Evolutionary conservation across 345 rosid genomes (phyloP).

Genomic region (Punica granatum): DNA sequence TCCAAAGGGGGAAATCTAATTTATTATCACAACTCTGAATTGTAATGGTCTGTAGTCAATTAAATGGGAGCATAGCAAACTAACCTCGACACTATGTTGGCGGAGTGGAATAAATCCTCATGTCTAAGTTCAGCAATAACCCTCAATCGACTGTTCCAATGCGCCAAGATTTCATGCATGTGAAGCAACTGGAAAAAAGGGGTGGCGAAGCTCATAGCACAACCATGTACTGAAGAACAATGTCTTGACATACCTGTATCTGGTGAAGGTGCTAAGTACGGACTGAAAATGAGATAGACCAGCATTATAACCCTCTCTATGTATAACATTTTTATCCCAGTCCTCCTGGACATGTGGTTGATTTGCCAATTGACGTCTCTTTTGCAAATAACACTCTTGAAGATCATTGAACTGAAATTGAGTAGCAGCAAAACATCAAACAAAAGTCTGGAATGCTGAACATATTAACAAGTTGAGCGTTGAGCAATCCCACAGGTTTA

Average conservation of each 20-base stretch:
- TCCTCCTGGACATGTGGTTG: slow-evolving; percentile 52
- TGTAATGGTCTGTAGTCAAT: background rate
- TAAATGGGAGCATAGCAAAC: slow-evolving; percentile 13
- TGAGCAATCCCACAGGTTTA: background rate
- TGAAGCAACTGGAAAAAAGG: background rate
- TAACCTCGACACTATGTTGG: slow-evolving; percentile 96
- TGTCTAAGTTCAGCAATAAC: slow-evolving; percentile 94
- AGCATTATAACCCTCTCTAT: slow-evolving; percentile 68
- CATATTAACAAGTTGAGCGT: background rate
- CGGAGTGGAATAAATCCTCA: slow-evolving; percentile 94
- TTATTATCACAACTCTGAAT: background rate
- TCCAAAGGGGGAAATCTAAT: background rate
- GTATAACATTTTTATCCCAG: slow-evolving; percentile 51
- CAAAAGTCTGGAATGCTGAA: background rate
- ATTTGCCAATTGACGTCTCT: slow-evolving; percentile 68
- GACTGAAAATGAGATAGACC: slow-evolving; percentile 94
- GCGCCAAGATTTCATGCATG: background rate
- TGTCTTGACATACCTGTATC: slow-evolving; percentile 57
- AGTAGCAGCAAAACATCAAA: slow-evolving; percentile 1
- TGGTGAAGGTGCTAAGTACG: slow-evolving; percentile 73
- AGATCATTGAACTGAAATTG: slow-evolving; percentile 73
- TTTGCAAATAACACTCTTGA: slow-evolving; percentile 94
- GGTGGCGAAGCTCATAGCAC: background rate
- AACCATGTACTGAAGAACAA: background rate
- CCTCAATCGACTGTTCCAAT: slow-evolving; percentile 66